A percentile compares a stretch with the other conserved stretches of the same genome.
phyloP scores from a whole-genome alignment of 495 filamentous ascomycete species.

The Amorphotheca resinae region DNA sequence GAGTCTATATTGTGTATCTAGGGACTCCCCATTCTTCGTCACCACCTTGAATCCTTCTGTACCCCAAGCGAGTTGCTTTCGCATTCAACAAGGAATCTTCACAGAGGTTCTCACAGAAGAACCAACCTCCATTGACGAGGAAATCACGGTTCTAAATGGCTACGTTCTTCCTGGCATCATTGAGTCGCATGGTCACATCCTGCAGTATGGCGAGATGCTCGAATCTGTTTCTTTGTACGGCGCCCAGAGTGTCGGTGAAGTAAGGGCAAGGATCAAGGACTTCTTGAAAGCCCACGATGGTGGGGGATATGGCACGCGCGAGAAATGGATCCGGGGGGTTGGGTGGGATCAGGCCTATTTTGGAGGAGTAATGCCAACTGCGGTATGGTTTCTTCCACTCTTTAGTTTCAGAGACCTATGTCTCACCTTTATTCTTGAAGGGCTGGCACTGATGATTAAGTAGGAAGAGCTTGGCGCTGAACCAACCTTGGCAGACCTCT shows the following conservation, averaged over 20 bases:
- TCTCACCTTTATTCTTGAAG: not conserved
- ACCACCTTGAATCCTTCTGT: constrained; percentile 22
- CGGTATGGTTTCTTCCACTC: constrained; percentile 31
- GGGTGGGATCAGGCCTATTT: constrained; percentile 55
- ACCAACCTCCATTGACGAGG: constrained; percentile 1
- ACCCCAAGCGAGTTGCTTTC: constrained; percentile 29
- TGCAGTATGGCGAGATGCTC: constrained; percentile 52
- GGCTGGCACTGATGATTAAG: not conserved
- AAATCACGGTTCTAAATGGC: constrained; percentile 17
- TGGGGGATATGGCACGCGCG: constrained; percentile 18
- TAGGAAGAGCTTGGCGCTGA: constrained; percentile 41
- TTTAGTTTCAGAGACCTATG: too few species aligned
- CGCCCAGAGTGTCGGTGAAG: constrained; percentile 33
- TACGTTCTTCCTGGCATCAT: constrained; percentile 47
- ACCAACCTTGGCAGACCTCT: constrained; percentile 34
- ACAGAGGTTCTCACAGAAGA: constrained; percentile 14
- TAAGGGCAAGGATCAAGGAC: constrained; percentile 30
- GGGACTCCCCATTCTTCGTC: constrained; percentile 25
- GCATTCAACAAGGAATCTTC: constrained; percentile 22
- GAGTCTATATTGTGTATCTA: constrained; percentile 12
- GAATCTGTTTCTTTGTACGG: constrained; percentile 48
- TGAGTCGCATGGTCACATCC: constrained; percentile 52
- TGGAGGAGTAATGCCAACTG: constrained; percentile 44
- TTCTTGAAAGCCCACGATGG: constrained; percentile 33
- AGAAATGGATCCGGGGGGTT: constrained; percentile 46